A percentile compares a stretch with the other conserved stretches of the same genome.
phyloP scores from a whole-genome alignment of 2,329 filamentous ascomycete genomes.

The Aspergillus viridinutans region DNA sequence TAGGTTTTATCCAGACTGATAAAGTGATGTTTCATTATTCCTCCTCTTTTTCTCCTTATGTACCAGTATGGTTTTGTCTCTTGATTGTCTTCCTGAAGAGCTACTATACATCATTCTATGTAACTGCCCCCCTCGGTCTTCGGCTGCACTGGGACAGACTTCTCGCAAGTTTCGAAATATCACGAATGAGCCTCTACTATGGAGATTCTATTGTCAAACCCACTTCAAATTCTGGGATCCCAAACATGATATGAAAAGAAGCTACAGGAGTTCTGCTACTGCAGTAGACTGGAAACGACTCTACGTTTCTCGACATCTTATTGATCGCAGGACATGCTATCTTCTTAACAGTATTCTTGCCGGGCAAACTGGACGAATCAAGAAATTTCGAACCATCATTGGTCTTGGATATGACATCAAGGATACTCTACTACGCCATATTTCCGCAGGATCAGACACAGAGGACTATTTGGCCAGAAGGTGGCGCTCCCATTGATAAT shows the following conservation, averaged over 20 bases:
- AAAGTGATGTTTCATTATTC: not conserved
- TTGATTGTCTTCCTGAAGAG: slow-evolving; percentile 67
- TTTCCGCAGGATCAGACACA: slow-evolving; percentile 52
- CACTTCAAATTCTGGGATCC: slow-evolving; percentile 73
- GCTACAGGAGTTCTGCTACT: slow-evolving; percentile 50
- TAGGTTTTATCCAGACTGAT: not conserved
- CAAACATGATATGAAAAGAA: slow-evolving; percentile 57
- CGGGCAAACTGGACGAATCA: slow-evolving; percentile 66
- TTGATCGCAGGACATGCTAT: slow-evolving; percentile 50
- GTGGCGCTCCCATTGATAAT: slow-evolving; percentile 17
- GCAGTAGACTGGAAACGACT: slow-evolving; percentile 70
- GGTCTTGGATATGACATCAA: slow-evolving; percentile 80
- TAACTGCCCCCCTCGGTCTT: slow-evolving; percentile 51
- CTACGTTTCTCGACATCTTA: slow-evolving; percentile 54
- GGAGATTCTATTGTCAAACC: slow-evolving; percentile 68
- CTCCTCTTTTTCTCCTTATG: not conserved
- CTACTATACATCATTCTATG: slow-evolving; percentile 74
- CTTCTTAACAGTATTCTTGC: slow-evolving; percentile 65
- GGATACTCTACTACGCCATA: slow-evolving; percentile 70
- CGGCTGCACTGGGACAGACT: slow-evolving; percentile 54
- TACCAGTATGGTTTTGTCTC: slow-evolving; percentile 31
- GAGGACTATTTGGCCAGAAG: slow-evolving; percentile 75
- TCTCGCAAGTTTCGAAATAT: slow-evolving; percentile 63
- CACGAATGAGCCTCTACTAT: slow-evolving; percentile 69
- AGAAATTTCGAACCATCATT: slow-evolving; percentile 67